Percentiles rank a stretch among this genome's conserved stretches.
These are phyloP conservation scores for Globisporangium ultimum DNA, from an alignment of 352 stramenopile species.

Conservation along the genomic window DNA sequence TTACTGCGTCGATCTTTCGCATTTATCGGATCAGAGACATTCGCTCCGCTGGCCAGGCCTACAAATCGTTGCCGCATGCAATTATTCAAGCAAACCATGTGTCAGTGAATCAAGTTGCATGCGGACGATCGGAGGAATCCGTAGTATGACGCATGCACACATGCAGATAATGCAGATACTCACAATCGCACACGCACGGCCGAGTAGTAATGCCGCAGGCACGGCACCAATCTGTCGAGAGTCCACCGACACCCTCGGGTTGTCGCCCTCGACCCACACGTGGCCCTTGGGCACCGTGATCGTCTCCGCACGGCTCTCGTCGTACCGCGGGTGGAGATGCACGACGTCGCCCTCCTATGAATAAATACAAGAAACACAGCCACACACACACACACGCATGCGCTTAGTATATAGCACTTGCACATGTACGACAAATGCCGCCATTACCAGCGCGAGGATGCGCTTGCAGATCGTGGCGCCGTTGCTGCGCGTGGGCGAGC, in stretches of 20 bases:
- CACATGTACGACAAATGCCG: not conserved
- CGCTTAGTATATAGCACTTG: not conserved
- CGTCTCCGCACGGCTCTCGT: constrained; percentile 46
- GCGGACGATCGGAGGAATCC: too few species aligned
- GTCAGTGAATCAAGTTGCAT: not conserved
- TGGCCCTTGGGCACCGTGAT: constrained; percentile 90
- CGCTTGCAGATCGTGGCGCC: constrained; percentile 86
- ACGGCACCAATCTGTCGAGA: constrained; percentile 93
- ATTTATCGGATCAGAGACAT: not conserved
- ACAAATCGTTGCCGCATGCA: not conserved
- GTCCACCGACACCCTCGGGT: constrained; percentile 92
- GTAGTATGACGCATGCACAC: not conserved
- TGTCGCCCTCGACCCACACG: constrained; percentile 97
- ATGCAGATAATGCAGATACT: constrained; percentile 22
- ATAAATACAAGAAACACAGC: not conserved
- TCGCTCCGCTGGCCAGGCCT: not conserved
- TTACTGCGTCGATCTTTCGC: not conserved
- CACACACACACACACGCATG: not conserved
- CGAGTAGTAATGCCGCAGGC: constrained; percentile 83
- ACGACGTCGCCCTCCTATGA: constrained; percentile 77
- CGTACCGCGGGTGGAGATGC: constrained; percentile 70
- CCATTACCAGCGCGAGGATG: constrained; percentile 73
- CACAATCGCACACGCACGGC: constrained; percentile 66
- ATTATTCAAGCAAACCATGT: not conserved
- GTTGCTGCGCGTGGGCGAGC: constrained; percentile 68